Base-by-base conservation (phyloP, 1,139 yeast genomes). In the Nadsonia starkeyi-henricii region DNA sequence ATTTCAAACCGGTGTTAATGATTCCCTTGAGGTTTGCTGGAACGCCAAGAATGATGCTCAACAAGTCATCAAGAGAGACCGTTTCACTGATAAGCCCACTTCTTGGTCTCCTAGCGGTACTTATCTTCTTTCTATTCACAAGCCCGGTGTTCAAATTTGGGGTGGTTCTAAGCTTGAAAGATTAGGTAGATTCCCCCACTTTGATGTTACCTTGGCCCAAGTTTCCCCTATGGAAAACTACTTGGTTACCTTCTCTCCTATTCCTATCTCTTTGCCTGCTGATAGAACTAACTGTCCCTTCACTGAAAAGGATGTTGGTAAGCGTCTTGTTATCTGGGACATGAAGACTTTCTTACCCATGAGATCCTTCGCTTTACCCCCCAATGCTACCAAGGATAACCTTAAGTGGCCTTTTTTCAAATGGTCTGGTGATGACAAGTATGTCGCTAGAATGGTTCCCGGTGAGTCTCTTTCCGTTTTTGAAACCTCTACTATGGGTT, bases 341-440 rank as follows among this genome's bases (percentile, higher is more conserved):
- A 73, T 89, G 59, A 72, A 76, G 52, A 81, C 95, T 42, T 91
- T 93, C 54, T 74, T 85, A 55, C 86, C 93, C 47, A 78, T 81
- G 54, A 79, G 95, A 66, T 85, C 96, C 20, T 91, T 93, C 75
- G 93, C 95, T 42, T 73, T 86, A 60, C 86, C 94, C 52, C 89
- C 93, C 21, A 50, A 48, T 36, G 55, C 50, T 23, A 55, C 50
- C 37, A 58, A 56, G 9, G 54, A 56, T 13, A 36, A 48, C 23
- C 79, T 86, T 79, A 81, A 84, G 56, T 91, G 99, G 99, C 99
- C 99, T 47, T 78, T 91, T 63, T 83, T 93, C 64, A 89, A 88
- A 69, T 93, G 98, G 97, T 86, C 97, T 45, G 75, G 73, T 59
- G 94, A 93, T 68, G 96, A 86, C 68, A 81, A 79, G 67, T 93